Conservation (phyloP, 768 basidiomycete genomes). For the Auriscalpium vulgare region DNA sequence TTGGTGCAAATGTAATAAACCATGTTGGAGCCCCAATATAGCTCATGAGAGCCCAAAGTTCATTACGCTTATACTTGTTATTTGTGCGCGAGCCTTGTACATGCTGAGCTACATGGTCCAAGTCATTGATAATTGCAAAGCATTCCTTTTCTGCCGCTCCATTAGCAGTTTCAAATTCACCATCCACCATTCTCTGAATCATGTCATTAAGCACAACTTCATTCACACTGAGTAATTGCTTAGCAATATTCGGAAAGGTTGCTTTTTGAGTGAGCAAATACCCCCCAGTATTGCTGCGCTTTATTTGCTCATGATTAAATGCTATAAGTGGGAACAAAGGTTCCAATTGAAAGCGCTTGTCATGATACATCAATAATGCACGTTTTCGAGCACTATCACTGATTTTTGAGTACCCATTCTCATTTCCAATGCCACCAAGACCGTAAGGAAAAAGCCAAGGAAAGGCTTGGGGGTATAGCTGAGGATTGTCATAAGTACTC, state of each 20-base stretch:
- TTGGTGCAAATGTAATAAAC: slow-evolving; percentile 18
- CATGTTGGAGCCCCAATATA: slow-evolving; percentile 11
- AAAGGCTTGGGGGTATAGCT: slow-evolving; percentile 30
- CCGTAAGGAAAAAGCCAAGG: slow-evolving; percentile 38
- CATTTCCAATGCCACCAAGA: slow-evolving; percentile 26
- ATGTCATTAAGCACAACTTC: neutral
- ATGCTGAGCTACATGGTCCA: slow-evolving; percentile 10
- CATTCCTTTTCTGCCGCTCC: slow-evolving; percentile 4
- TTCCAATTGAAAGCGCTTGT: slow-evolving; percentile 33
- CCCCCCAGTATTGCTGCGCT: slow-evolving; percentile 18
- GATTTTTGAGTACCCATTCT: slow-evolving; percentile 1
- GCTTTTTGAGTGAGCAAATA: slow-evolving; percentile 10
- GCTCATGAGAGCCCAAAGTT: slow-evolving; percentile 14
- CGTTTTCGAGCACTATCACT: slow-evolving; percentile 22
- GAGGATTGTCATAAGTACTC: slow-evolving; percentile 28
- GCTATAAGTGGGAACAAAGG: slow-evolving; percentile 28
- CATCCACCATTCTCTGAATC: neutral
- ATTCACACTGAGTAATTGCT: slow-evolving; percentile 1
- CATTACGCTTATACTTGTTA: slow-evolving; percentile 11
- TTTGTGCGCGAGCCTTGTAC: slow-evolving; percentile 11
- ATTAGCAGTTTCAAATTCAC: neutral
- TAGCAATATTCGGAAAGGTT: slow-evolving; percentile 5
- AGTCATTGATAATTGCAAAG: slow-evolving; percentile 4
- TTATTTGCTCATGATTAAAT: slow-evolving; percentile 34
- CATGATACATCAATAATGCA: slow-evolving; percentile 29